Conservation (phyloP, 139 green algal genomes). For the Chlamydomonas sphaeroides region DNA sequence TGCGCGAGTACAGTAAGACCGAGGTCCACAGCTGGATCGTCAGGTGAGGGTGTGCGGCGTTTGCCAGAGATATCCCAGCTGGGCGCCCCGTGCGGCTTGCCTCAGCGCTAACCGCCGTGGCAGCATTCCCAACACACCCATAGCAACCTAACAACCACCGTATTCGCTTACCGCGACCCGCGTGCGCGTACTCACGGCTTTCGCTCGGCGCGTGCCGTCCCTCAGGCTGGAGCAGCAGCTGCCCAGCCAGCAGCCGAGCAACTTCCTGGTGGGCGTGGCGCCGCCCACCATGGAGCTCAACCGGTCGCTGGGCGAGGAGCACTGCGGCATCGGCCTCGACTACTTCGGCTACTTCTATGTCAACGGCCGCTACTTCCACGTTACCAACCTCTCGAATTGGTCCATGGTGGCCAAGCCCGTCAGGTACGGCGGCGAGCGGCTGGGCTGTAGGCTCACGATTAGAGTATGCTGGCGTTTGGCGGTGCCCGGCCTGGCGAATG, state of each 20-base stretch:
- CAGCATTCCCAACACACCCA: too few relatives aligned
- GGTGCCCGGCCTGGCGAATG: too few relatives aligned
- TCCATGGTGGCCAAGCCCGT: conserved; percentile 61
- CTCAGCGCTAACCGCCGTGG: too few relatives aligned
- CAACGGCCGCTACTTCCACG: conserved; percentile 73
- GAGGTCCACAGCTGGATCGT: conserved; percentile 71
- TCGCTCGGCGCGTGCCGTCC: too few relatives aligned
- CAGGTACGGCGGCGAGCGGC: neutral
- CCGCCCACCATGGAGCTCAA: conserved; percentile 67
- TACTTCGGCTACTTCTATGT: conserved; percentile 77
- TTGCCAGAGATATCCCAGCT: too few relatives aligned
- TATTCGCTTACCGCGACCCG: too few relatives aligned
- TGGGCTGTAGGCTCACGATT: too few relatives aligned
- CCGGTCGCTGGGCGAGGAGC: conserved; percentile 62
- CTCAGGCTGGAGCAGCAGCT: conserved; percentile 52
- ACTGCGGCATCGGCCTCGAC: conserved; percentile 72
- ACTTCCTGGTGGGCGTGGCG: conserved; percentile 73
- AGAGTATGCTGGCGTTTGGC: neutral
- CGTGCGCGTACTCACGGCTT: too few relatives aligned
- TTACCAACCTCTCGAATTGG: conserved; percentile 67
- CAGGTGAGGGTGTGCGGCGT: too few relatives aligned
- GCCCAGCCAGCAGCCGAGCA: conserved; percentile 36
- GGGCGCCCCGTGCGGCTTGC: too few relatives aligned
- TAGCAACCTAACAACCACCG: too few relatives aligned
- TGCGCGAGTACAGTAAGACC: conserved; percentile 64